phyloP scores from a whole-genome alignment of 2,329 filamentous ascomycete species.

The Trematosphaeria pertusa region DNA sequence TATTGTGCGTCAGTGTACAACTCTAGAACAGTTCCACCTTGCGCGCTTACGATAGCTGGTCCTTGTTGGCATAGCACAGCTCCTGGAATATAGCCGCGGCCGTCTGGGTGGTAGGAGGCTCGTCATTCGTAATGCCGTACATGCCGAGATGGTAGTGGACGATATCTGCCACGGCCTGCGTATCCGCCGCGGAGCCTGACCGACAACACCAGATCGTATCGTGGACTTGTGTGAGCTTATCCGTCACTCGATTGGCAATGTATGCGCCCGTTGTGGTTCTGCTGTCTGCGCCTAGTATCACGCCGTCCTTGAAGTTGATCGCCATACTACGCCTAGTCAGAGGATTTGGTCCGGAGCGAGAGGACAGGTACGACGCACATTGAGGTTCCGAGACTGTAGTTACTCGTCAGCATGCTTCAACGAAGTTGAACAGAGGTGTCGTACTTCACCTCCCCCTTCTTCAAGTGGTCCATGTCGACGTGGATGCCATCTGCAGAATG shows the following conservation, averaged over 20 bases:
- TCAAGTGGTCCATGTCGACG: constrained; percentile 97
- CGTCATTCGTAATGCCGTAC: constrained; percentile 89
- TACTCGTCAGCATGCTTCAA: constrained; percentile 26
- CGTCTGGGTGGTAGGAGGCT: constrained; percentile 90
- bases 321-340: constrained; percentile 75
- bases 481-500: constrained; percentile 87
- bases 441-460: constrained; percentile 99
- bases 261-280: constrained; percentile 97
- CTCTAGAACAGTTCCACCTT: background rate
- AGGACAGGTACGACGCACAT: constrained; percentile 69
- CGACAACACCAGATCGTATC: constrained; percentile 99
- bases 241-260: constrained; percentile 98
- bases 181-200: constrained; percentile 96
- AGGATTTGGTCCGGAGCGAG: constrained; percentile 23
- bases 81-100: constrained; percentile 97
- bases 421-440: constrained; percentile 45
- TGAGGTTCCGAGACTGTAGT: constrained; percentile 84
- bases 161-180: constrained; percentile 96
- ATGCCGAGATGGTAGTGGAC: constrained; percentile 95
- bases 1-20: constrained; percentile 49
- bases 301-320: constrained; percentile 97
- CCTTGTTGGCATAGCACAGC: constrained; percentile 97
- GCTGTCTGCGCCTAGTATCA: constrained; percentile 97
- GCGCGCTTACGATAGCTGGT: constrained; percentile 76
- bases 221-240: constrained; percentile 98